These are phyloP conservation scores for Ophiocordyceps camponoti-leonardi DNA, from an alignment of 2,329 filamentous ascomycete species.

Conservation along the genomic window DNA sequence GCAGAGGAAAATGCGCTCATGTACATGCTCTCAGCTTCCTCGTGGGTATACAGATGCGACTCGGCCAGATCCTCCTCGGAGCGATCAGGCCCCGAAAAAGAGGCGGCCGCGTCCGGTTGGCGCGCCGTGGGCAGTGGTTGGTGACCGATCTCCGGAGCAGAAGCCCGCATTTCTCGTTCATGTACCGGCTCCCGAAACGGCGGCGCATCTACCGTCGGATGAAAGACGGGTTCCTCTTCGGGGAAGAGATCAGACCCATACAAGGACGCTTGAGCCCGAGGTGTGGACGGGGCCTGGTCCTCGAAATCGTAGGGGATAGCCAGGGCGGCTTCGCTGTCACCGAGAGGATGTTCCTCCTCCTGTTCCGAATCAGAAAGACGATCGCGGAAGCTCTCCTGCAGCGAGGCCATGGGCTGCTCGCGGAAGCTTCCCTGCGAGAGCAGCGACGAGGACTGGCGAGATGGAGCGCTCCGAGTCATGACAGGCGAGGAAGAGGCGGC, in stretches of 20 bases:
- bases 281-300: conserved; percentile 27
- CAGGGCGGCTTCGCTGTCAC: conserved; percentile 37
- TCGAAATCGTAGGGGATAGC: conserved; percentile 37
- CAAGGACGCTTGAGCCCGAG: conserved; percentile 32
- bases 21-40: conserved; percentile 76
- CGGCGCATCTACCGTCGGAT: conserved; percentile 8
- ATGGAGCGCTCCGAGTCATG: conserved; percentile 19
- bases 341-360: conserved; percentile 11
- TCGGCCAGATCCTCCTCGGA: conserved; percentile 33
- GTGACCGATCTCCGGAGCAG: neutral
- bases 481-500: conserved; percentile 37
- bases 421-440: conserved; percentile 12
- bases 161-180: neutral
- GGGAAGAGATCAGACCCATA: conserved; percentile 12
- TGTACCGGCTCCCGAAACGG: neutral
- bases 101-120: neutral
- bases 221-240: conserved; percentile 7
- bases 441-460: conserved; percentile 12
- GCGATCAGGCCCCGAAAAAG: neutral
- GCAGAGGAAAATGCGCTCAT: conserved; percentile 51
- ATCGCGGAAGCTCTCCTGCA: conserved; percentile 10
- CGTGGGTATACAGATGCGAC: conserved; percentile 59
- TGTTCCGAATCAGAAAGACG: conserved; percentile 8
- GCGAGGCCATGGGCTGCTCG: conserved; percentile 8
- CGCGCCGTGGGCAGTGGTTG: neutral